These are phyloP conservation scores for Hericium erinaceus DNA, from an alignment of 768 basidiomycete genomes.

Conservation along the genomic window DNA sequence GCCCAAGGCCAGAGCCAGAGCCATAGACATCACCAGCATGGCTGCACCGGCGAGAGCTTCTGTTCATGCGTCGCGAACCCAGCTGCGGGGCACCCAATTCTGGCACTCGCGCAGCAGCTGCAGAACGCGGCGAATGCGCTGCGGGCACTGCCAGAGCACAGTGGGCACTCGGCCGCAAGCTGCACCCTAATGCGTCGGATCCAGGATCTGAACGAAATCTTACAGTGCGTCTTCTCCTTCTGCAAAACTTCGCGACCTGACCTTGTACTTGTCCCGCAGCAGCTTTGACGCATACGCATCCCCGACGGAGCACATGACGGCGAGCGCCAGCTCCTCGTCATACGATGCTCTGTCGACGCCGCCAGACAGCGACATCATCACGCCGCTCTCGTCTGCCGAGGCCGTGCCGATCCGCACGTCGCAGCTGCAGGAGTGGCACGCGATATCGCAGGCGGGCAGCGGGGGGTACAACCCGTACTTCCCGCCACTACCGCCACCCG, in stretches of 20 bases:
- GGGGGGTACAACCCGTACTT: slow-evolving; percentile 15
- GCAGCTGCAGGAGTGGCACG: slow-evolving; percentile 15
- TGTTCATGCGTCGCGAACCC: slow-evolving; percentile 14
- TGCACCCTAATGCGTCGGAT: slow-evolving; percentile 12
- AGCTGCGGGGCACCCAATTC: slow-evolving; percentile 6
- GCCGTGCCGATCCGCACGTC: slow-evolving; percentile 11
- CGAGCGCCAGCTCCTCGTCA: neutral
- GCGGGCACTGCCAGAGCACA: slow-evolving; percentile 14
- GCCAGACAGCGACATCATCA: slow-evolving; percentile 15
- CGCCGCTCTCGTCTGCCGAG: slow-evolving; percentile 15
- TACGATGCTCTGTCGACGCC: slow-evolving; percentile 14
- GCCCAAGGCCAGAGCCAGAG: neutral
- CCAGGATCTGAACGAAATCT: slow-evolving; percentile 10
- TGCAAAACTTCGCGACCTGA: neutral
- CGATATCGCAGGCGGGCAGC: slow-evolving; percentile 12
- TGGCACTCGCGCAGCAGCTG: slow-evolving; percentile 12
- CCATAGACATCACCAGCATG: slow-evolving; percentile 2
- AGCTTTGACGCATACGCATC: slow-evolving; percentile 4
- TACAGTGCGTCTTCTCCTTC: slow-evolving; percentile 7
- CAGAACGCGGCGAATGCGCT: slow-evolving; percentile 7
- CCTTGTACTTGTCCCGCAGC: slow-evolving; percentile 4
- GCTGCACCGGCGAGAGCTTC: slow-evolving; percentile 4
- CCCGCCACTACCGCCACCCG: slow-evolving; percentile 10
- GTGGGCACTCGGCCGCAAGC: neutral
- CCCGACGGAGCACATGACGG: no score